phyloP scores from a whole-genome alignment of 129 eudicot genomes.

The Logfia minima region DNA sequence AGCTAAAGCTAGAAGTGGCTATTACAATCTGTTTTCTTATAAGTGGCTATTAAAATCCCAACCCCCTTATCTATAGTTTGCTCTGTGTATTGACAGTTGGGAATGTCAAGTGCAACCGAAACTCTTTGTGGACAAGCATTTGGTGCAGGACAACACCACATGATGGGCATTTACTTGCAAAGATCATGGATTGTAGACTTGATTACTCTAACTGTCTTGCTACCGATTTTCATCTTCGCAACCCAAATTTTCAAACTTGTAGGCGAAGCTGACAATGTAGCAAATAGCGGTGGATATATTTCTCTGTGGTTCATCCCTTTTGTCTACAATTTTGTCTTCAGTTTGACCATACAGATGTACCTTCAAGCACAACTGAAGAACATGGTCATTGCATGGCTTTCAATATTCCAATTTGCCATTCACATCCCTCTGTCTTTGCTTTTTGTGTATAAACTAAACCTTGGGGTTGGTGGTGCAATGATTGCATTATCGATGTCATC shows the following conservation, averaged over 20 bases:
- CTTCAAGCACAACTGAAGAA: slow-evolving; percentile 75
- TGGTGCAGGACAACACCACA: slow-evolving; percentile 74
- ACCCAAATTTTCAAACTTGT: slow-evolving; percentile 48
- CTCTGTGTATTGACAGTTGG: slow-evolving; percentile 39
- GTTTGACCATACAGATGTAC: slow-evolving; percentile 68
- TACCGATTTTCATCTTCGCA: slow-evolving; percentile 58
- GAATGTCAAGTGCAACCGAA: slow-evolving; percentile 86
- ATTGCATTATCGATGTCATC: slow-evolving; percentile 51
- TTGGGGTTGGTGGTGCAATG: slow-evolving; percentile 65
- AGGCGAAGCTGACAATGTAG: slow-evolving; percentile 54
- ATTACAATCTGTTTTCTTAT: background rate
- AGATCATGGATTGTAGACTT: slow-evolving; percentile 73
- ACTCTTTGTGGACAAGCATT: slow-evolving; percentile 78
- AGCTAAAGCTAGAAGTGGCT: background rate
- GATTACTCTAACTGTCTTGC: slow-evolving; percentile 48
- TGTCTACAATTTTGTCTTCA: slow-evolving; percentile 57
- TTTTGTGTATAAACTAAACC: slow-evolving; percentile 38
- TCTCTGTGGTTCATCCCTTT: slow-evolving; percentile 73
- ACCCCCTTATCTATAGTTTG: background rate
- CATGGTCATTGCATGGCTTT: slow-evolving; percentile 62
- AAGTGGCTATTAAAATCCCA: background rate
- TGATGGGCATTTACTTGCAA: slow-evolving; percentile 79
- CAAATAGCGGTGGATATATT: slow-evolving; percentile 44
- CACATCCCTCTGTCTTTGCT: slow-evolving; percentile 60
- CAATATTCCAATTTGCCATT: slow-evolving; percentile 40